phyloP scores from a whole-genome alignment of 1,284 basidiomycete genomes.

The Somion occarium region DNA sequence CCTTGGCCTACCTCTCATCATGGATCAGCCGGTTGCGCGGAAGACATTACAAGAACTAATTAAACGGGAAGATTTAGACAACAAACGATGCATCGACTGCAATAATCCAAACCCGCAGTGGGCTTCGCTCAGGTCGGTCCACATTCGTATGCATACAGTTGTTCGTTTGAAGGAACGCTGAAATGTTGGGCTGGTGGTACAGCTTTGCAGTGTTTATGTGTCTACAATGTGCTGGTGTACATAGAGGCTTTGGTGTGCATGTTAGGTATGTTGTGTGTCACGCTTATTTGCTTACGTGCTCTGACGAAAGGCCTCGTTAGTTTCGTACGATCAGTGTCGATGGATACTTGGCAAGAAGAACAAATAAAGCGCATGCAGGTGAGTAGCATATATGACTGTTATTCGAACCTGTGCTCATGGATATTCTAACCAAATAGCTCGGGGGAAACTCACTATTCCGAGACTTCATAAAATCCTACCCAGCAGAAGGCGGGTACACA shows the following conservation, averaged over 20 bases:
- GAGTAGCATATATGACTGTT: constrained; percentile 17
- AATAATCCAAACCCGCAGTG: constrained; percentile 86
- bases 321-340: constrained; percentile 89
- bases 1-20: constrained; percentile 20
- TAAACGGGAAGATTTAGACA: constrained; percentile 65
- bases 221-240: constrained; percentile 86
- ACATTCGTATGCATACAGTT: constrained; percentile 5
- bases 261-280: constrained; percentile 47
- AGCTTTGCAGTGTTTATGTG: constrained; percentile 88
- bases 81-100: constrained; percentile 81
- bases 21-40: constrained; percentile 70
- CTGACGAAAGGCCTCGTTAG: constrained; percentile 36
- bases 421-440: constrained; percentile 39
- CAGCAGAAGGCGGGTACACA: constrained; percentile 71
- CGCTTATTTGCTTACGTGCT: constrained; percentile 6
- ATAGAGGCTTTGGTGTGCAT: constrained; percentile 87
- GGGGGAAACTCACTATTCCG: constrained; percentile 84
- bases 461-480: constrained; percentile 75
- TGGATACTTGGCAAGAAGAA: constrained; percentile 94
- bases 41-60: constrained; percentile 72
- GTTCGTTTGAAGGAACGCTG: constrained; percentile 3
- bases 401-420: constrained; percentile 7
- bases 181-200: constrained; percentile 17
- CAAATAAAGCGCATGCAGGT: constrained; percentile 91
- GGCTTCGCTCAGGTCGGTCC: constrained; percentile 70